phyloP scores from a whole-genome alignment of 163 green algal genomes.

The Chlorella variabilis region DNA sequence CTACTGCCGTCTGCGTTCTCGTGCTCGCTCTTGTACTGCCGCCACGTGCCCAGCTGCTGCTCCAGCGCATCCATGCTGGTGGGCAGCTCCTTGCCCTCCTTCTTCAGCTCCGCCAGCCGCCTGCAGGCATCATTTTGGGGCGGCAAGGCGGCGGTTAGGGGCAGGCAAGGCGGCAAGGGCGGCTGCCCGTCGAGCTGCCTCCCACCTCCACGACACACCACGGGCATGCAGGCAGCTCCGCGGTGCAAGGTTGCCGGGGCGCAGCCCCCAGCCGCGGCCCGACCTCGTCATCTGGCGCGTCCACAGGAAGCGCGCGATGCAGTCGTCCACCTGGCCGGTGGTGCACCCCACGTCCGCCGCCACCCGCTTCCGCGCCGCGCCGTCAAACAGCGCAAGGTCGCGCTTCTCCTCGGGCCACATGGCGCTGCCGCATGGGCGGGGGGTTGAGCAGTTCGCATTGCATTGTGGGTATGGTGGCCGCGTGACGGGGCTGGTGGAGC shows the following conservation, averaged over 20 bases:
- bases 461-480: too few species aligned
- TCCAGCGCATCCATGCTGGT: constrained; percentile 4
- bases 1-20: not conserved
- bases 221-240: not conserved
- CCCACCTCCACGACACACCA: too few species aligned
- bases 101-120: constrained; percentile 4
- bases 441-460: too few species aligned
- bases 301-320: constrained; percentile 37
- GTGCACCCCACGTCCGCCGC: constrained; percentile 15
- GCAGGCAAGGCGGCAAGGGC: not conserved
- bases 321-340: constrained; percentile 34
- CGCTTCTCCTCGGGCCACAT: constrained; percentile 33
- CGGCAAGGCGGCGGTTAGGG: not conserved
- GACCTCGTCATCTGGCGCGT: constrained; percentile 22
- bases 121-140: too few species aligned
- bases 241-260: not conserved
- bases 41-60: constrained; percentile 24
- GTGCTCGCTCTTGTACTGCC: constrained; percentile 32
- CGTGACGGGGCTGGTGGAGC: too few species aligned
- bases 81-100: constrained; percentile 16
- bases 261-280: not conserved
- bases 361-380: constrained; percentile 18
- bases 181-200: too few species aligned
- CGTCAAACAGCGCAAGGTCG: constrained; percentile 30
- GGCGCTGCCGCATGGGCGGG: not conserved